Evolutionary conservation across 768 basidiomycete genomes (phyloP).

Genomic region (Leccinum subgranulosum): DNA sequence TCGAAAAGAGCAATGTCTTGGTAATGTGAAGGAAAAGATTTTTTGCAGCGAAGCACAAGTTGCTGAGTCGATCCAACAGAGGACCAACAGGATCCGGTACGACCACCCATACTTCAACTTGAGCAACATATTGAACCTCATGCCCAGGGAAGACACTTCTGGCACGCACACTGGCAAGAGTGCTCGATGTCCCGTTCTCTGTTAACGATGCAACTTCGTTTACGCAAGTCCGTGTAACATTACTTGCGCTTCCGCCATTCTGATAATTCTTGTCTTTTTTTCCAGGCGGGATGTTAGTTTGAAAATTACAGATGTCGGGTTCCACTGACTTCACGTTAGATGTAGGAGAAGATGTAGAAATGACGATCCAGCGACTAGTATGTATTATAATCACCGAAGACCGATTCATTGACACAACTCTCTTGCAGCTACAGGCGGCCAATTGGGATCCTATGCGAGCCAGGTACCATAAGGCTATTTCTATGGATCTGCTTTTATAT

Average conservation of each 20-base stretch:
- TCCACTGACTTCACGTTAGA: conserved; percentile 43
- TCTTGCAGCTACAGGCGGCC: conserved; percentile 74
- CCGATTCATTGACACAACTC: background rate
- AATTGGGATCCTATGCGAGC: conserved; percentile 86
- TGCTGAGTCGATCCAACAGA: conserved; percentile 33
- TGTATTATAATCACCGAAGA: conserved; percentile 15
- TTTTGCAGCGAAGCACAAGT: conserved; percentile 2
- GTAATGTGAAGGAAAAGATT: conserved; percentile 62
- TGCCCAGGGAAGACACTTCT: conserved; percentile 80
- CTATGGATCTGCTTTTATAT: background rate
- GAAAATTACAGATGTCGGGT: background rate
- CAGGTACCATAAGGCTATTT: conserved; percentile 45
- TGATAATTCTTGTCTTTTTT: conserved; percentile 9
- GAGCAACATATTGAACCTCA: conserved; percentile 1
- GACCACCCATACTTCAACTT: conserved; percentile 13
- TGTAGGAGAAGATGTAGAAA: conserved; percentile 96
- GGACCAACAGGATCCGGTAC: conserved; percentile 85
- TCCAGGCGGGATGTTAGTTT: conserved; percentile 68
- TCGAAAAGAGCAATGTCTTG: conserved; percentile 96
- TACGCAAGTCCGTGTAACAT: conserved; percentile 61
- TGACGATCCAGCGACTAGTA: conserved; percentile 82
- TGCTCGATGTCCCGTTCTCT: conserved; percentile 93
- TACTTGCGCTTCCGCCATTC: background rate
- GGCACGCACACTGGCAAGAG: conserved; percentile 86
- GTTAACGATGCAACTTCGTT: conserved; percentile 92